Conservation (phyloP, 306 rosid species). For the Dryas drummondii region DNA sequence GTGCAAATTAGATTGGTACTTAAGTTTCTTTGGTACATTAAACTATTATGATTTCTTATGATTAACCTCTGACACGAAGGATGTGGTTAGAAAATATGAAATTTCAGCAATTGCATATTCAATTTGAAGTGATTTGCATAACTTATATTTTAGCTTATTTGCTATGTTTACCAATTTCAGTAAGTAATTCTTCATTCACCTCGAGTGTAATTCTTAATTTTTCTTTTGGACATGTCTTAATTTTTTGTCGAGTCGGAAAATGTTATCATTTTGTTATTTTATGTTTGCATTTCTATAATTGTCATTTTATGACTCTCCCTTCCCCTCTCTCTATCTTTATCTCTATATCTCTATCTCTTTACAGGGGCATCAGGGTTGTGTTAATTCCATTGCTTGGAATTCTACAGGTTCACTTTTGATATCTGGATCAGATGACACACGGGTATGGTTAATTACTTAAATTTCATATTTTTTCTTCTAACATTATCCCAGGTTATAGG, state of each 20-base stretch:
- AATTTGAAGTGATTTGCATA: not conserved
- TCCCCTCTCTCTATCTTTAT: too few species aligned
- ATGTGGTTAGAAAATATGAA: not conserved
- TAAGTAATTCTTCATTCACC: not conserved
- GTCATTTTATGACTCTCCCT: not conserved
- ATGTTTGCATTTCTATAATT: not conserved
- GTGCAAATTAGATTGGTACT: not conserved
- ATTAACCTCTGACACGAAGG: not conserved
- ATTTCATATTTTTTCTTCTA: not conserved
- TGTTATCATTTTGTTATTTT: not conserved
- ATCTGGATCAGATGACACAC: constrained; percentile 96
- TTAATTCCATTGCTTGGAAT: constrained; percentile 93
- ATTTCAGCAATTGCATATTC: not conserved
- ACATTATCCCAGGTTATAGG: constrained; percentile 6
- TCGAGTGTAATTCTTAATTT: not conserved
- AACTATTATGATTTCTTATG: not conserved
- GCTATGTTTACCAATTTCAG: not conserved
- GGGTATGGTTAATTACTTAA: constrained; percentile 48
- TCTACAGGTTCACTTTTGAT: constrained; percentile 76
- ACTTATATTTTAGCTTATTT: not conserved
- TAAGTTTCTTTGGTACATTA: not conserved
- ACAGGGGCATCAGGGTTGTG: constrained; percentile 95
- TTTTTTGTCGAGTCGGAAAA: not conserved
- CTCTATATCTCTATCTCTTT: constrained; percentile 10
- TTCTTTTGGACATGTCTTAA: not conserved